Base-by-base conservation (phyloP, 225 moss, liverwort and hornwort genomes). In the Anthoceros angustus region DNA sequence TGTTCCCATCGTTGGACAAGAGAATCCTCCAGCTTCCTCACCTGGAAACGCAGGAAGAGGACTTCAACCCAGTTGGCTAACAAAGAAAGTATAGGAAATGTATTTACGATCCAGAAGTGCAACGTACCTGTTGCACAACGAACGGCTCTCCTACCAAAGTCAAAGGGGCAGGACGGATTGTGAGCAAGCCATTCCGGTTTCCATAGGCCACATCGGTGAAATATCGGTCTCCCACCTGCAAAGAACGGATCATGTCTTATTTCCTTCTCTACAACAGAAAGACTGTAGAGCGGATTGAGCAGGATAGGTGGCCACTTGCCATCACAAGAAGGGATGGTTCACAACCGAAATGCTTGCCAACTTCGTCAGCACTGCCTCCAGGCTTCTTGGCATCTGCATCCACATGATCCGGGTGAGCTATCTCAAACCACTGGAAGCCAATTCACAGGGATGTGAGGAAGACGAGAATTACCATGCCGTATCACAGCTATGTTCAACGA, bases 161-260 rank as follows among this genome's bases (percentile, higher is more conserved):
- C 15, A 92, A 74, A 49, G 98, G 92, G 48, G 87, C 81, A 25
- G 88, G 77, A 39, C 81, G 83, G 72, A 98, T 80, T 6, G 98
- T 98, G 69, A 92, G 80, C 79, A 98, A 75, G 50, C 98, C 89
- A 69, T 98, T 98, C 32, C 78, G 85, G 66, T 98, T 98, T 68
- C 98, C 98, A 69, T 80, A 98, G 24, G 86, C 86, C 40, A 98
- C 64, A 68, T 98, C 92, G 20, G 92, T 98, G 71, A 92, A 89
- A 76, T 89, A 89, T 45, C 92, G 84, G 75, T 98, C 98, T 67
- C 98, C 98, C 55, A 98, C 87, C 95, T 98, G 72, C 45, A 67
- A 42, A 43, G 62, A 23, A 65, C 20, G 39, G 38, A 32, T 21
- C 62, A 9, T 20, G 42, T 43, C 20, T 21, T 40, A 24, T 61